Percentiles rank a stretch among this genome's conserved stretches.
These are phyloP conservation scores for Trichoderma pleuroti DNA, from an alignment of 2,329 filamentous ascomycete species.

Conservation along the genomic window DNA sequence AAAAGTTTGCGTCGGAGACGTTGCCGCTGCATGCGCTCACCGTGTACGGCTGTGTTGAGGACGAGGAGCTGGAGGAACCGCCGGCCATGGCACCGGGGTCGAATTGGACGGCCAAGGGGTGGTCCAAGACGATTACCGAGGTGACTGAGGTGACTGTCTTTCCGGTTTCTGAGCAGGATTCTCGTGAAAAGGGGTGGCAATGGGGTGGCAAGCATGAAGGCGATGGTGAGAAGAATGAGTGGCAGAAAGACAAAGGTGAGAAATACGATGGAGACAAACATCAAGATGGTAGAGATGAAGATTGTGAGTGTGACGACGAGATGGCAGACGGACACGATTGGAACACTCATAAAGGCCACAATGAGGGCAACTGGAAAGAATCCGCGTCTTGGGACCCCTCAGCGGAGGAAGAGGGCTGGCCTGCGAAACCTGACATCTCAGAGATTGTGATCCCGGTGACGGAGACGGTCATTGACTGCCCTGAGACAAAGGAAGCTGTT, in stretches of 20 bases:
- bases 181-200: background rate
- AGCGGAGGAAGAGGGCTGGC: background rate
- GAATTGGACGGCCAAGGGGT: slow-evolving; percentile 19
- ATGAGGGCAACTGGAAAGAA: background rate
- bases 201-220: background rate
- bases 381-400: background rate
- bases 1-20: background rate
- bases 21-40: slow-evolving; percentile 36
- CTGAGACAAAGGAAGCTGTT: background rate
- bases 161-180: slow-evolving; percentile 3
- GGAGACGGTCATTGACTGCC: background rate
- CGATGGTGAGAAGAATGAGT: background rate
- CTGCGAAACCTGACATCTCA: background rate
- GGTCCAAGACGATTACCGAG: background rate
- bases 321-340: background rate
- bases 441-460: background rate
- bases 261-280: background rate
- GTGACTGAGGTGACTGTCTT: background rate
- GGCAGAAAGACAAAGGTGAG: background rate
- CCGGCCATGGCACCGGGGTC: slow-evolving; percentile 31
- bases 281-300: background rate
- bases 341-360: background rate
- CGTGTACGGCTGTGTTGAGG: slow-evolving; percentile 39
- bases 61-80: slow-evolving; percentile 32
- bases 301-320: background rate